Percentiles rank a stretch among this genome's conserved stretches.
phyloP scores from a whole-genome alignment of 345 rosid genomes.

The Gossypium ekmanianum region DNA sequence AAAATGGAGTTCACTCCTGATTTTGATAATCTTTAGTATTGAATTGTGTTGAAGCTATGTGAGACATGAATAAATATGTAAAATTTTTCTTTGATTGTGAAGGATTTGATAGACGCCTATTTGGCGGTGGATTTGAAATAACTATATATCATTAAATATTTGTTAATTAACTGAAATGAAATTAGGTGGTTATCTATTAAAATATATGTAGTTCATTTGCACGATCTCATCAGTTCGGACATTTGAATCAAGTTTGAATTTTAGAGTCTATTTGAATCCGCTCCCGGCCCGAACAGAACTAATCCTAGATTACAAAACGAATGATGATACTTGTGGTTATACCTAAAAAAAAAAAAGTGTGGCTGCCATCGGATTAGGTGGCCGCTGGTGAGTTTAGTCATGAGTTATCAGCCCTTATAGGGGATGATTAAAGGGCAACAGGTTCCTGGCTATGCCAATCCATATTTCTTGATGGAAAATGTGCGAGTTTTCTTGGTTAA shows the following conservation, averaged over 20 bases:
- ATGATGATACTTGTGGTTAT: too few relatives aligned
- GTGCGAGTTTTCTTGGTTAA: neutral
- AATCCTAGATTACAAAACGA: too few relatives aligned
- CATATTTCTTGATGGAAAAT: neutral
- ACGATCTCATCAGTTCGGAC: too few relatives aligned
- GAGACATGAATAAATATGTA: neutral
- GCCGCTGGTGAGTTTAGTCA: neutral
- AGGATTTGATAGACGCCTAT: neutral
- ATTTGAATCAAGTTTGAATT: too few relatives aligned
- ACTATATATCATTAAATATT: neutral
- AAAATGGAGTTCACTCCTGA: neutral
- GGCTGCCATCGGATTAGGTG: neutral
- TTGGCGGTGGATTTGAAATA: neutral
- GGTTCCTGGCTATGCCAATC: neutral
- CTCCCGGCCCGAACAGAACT: too few relatives aligned
- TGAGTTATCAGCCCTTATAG: neutral
- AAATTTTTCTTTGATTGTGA: neutral
- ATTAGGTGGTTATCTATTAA: too few relatives aligned
- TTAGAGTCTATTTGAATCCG: too few relatives aligned
- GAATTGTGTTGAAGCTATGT: constrained; percentile 2
- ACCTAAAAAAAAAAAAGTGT: too few relatives aligned
- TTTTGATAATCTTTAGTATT: neutral
- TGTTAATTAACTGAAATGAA: too few relatives aligned
- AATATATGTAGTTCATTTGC: too few relatives aligned
- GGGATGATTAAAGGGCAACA: neutral